phyloP scores from a whole-genome alignment of 1,139 yeast genomes.

The Nakaseomyces kungkrabaensis region DNA sequence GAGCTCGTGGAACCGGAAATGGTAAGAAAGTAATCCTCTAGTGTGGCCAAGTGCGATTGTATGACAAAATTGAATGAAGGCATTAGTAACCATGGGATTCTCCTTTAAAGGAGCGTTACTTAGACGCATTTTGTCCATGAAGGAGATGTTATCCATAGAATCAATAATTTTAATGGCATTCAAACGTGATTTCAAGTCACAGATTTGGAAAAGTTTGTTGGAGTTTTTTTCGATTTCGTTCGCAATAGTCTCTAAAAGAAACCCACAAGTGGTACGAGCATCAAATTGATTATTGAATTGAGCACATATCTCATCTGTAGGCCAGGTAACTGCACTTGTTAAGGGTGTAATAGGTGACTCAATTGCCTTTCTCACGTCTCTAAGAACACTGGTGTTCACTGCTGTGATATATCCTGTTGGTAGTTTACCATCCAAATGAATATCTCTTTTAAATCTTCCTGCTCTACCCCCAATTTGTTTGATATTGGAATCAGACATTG shows the following conservation, averaged over 20 bases:
- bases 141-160: slow-evolving; percentile 29
- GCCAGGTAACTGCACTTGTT: slow-evolving; percentile 56
- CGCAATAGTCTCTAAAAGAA: slow-evolving; percentile 42
- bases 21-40: slow-evolving; percentile 27
- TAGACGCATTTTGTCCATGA: slow-evolving; percentile 47
- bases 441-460: slow-evolving; percentile 52
- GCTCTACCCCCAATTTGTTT: slow-evolving; percentile 97
- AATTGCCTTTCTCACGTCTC: slow-evolving; percentile 38
- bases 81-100: slow-evolving; percentile 24
- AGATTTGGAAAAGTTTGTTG: slow-evolving; percentile 17
- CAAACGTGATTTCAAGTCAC: slow-evolving; percentile 35
- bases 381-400: slow-evolving; percentile 36
- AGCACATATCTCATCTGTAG: slow-evolving; percentile 49
- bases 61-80: slow-evolving; percentile 25
- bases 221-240: slow-evolving; percentile 31
- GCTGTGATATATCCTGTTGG: slow-evolving; percentile 55
- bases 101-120: slow-evolving; percentile 48
- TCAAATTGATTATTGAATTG: slow-evolving; percentile 38
- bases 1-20: slow-evolving; percentile 25
- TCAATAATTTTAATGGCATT: slow-evolving; percentile 39
- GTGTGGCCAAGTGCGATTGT: slow-evolving; percentile 28
- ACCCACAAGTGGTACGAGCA: slow-evolving; percentile 35
- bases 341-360: slow-evolving; percentile 39
- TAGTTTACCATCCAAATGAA: slow-evolving; percentile 11
- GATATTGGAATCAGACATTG: slow-evolving; percentile 52